Evolutionary conservation across 441 rosid species (phyloP).

Genomic region (Gossypium gossypioides): DNA sequence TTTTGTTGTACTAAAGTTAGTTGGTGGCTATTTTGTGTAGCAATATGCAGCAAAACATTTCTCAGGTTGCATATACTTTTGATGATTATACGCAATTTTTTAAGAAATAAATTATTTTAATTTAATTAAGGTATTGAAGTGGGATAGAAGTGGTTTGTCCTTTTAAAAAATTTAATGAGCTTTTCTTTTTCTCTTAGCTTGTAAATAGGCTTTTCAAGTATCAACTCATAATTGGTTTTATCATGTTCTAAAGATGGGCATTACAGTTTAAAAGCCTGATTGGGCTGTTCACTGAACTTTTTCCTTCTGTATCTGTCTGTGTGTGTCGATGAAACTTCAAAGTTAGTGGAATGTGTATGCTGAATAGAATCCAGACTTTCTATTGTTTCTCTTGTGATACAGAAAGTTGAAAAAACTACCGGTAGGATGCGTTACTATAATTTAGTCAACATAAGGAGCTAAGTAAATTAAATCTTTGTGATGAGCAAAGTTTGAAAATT

Average conservation of each 20-base stretch:
- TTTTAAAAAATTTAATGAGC: not conserved
- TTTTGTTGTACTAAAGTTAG: not conserved
- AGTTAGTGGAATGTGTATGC: not conserved
- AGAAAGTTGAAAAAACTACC: not conserved
- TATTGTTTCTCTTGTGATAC: not conserved
- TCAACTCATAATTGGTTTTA: not conserved
- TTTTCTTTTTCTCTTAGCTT: not conserved
- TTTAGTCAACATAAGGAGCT: not conserved
- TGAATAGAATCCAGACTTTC: not conserved
- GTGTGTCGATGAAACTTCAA: not conserved
- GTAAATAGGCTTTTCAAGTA: not conserved
- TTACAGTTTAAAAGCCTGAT: not conserved
- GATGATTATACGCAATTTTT: not conserved
- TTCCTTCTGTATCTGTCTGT: not conserved
- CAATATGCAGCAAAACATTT: not conserved
- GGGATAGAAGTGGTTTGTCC: not conserved
- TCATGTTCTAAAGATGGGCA: not conserved
- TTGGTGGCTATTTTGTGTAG: not conserved
- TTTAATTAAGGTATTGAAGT: not conserved
- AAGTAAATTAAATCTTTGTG: not conserved
- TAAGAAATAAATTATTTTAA: not conserved
- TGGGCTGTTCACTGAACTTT: not conserved
- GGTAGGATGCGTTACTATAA: not conserved
- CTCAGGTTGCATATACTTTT: not conserved
- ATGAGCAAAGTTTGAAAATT: not conserved